Evolutionary conservation across 768 basidiomycete species (phyloP), one percentile per base, ranked within the genome.

Genomic region (Hortiboletus flavorubellus): DNA sequence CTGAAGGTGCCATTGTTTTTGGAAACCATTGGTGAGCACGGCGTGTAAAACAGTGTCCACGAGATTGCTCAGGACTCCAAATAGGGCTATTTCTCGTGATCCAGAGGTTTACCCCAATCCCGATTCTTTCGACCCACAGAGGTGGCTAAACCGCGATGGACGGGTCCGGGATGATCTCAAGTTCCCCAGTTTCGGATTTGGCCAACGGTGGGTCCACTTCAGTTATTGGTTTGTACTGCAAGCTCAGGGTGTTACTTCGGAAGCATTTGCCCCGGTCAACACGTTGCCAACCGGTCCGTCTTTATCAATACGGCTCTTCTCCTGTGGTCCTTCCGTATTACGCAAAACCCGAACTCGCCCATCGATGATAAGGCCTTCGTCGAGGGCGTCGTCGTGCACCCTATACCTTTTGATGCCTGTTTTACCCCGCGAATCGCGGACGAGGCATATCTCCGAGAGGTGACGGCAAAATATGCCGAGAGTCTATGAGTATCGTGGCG

Each of bases 241-340:
- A 11, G 30, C 58, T 42, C 15, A 56, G 15, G 37, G 15, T 44
- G 31, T 34, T 14, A 12, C 29, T 50, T 21, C 11, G n/a, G 6
- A 16, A 81, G 85, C n/a, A 75, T 86, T 6, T 89, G 86, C 55
- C 85, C 85, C 0, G 86, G 86, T 0, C 80, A 81, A 60, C 78
- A 85, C 64, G 79, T 89, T 33, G 86, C 68, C 18, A 67, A 71
- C 68, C 79, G 84, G 5, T 88, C 86, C 8, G 68, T 89, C 3
- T 30, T 42, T 21, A 73, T 89, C 58, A 88, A 85, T 54, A 78
- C 82, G 0, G 84, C 84, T 0, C 74, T 86, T 14, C 70, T 84
- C 2, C 68, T 86, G 34, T 88, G 86, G 84, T 81, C 85, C 0
- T 88, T 89, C 75, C 75, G 68, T 2, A 73, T 90, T 23, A 72